A percentile compares a stretch with the other conserved stretches of the same genome.
phyloP scores from a whole-genome alignment of 2,329 filamentous ascomycete species.

The Magnaporthiopsis incrustans region DNA sequence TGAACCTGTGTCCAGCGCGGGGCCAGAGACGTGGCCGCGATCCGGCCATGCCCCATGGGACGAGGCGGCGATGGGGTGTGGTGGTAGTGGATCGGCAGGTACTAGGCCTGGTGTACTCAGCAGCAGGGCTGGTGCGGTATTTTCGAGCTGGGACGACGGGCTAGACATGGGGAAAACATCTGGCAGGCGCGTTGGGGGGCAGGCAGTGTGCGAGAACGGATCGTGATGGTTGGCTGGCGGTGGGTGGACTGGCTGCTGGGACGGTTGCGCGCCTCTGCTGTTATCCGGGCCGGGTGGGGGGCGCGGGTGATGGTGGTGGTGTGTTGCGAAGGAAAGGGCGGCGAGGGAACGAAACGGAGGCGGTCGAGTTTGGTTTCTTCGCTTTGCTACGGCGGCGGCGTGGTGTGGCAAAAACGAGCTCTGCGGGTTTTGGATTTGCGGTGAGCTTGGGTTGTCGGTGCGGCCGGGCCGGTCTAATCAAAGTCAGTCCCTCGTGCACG shows the following conservation, averaged over 20 bases:
- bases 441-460: not conserved
- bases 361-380: not conserved
- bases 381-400: conserved; percentile 1
- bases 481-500: not conserved
- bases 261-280: not conserved
- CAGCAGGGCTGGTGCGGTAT: conserved; percentile 38
- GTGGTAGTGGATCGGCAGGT: conserved; percentile 2
- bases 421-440: not conserved
- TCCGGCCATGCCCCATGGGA: conserved; percentile 3
- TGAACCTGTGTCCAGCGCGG: conserved; percentile 2
- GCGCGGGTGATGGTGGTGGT: not conserved
- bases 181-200: conserved; percentile 26
- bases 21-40: conserved; percentile 3
- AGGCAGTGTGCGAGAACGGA: conserved; percentile 19
- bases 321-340: not conserved
- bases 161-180: conserved; percentile 54
- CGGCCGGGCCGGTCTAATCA: not conserved
- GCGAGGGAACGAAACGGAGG: not conserved
- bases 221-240: conserved; percentile 12
- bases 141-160: conserved; percentile 40
- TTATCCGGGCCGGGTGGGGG: not conserved
- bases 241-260: not conserved
- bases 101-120: conserved; percentile 12
- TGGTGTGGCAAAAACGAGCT: not conserved
- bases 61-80: not conserved